phyloP scores from a whole-genome alignment of 805 yeast genomes.

The Wickerhamomyces rabaulensis region DNA sequence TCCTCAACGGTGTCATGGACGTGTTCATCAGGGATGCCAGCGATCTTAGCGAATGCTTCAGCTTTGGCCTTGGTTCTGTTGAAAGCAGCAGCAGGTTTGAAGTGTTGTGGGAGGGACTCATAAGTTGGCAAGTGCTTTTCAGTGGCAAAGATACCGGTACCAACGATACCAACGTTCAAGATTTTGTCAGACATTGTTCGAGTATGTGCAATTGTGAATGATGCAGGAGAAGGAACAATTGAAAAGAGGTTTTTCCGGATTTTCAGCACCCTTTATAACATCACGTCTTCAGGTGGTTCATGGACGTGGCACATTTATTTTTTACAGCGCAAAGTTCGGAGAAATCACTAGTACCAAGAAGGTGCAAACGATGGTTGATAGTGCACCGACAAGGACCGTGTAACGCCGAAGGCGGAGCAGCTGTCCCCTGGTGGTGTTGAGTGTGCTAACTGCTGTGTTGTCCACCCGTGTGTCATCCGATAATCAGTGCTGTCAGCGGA shows the following conservation, averaged over 20 bases:
- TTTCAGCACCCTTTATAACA: background rate
- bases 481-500: background rate
- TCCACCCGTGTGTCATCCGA: no score
- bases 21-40: slow-evolving; percentile 43
- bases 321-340: background rate
- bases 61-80: slow-evolving; percentile 87
- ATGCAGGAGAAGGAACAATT: background rate
- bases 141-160: slow-evolving; percentile 86
- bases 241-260: background rate
- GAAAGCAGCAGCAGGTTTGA: slow-evolving; percentile 63
- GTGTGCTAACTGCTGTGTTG: no score
- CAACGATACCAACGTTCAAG: slow-evolving; percentile 38
- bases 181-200: slow-evolving; percentile 5
- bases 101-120: slow-evolving; percentile 41
- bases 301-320: no score
- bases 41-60: slow-evolving; percentile 62
- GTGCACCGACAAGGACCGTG: background rate
- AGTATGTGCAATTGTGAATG: background rate
- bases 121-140: slow-evolving; percentile 77
- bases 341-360: background rate
- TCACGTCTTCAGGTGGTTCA: no score
- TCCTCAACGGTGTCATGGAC: slow-evolving; percentile 20
- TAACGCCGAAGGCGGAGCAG: background rate
- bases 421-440: background rate
- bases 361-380: background rate